phyloP scores from a whole-genome alignment of 805 yeast species.

The Metschnikowia shivogae region DNA sequence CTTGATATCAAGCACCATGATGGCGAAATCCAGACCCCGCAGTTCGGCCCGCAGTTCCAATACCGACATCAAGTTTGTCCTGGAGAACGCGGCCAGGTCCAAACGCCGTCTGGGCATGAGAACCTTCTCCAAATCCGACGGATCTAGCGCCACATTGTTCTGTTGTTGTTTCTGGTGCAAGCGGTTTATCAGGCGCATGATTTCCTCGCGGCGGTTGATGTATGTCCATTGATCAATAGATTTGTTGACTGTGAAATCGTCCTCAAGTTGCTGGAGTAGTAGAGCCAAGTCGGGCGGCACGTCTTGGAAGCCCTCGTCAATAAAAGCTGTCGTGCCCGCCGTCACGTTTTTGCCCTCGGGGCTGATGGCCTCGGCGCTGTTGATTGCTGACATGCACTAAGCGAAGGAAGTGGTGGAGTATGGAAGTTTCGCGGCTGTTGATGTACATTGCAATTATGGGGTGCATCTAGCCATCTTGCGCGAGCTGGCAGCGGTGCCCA shows the following conservation, averaged over 20 bases:
- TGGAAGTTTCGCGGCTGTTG: constrained; percentile 2
- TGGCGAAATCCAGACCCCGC: constrained; percentile 62
- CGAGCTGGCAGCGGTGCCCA: too few relatives aligned
- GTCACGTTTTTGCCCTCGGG: constrained; percentile 6
- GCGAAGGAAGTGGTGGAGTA: neutral
- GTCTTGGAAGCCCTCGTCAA: constrained; percentile 24
- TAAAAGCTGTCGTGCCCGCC: constrained; percentile 13
- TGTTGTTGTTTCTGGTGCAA: constrained; percentile 32
- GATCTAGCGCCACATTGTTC: constrained; percentile 23
- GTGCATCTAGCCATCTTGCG: neutral
- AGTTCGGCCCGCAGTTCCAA: constrained; percentile 67
- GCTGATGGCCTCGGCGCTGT: constrained; percentile 5
- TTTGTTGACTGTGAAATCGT: constrained; percentile 38
- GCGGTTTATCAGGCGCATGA: constrained; percentile 34
- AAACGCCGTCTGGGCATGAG: constrained; percentile 53
- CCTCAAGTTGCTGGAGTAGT: constrained; percentile 38
- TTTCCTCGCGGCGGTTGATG: constrained; percentile 42
- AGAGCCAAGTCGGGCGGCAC: constrained; percentile 45
- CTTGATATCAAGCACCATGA: constrained; percentile 64
- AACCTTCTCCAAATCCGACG: constrained; percentile 49
- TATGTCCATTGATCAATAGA: constrained; percentile 46
- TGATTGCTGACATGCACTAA: constrained; percentile 6
- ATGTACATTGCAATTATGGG: constrained; percentile 2
- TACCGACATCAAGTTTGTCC: constrained; percentile 63
- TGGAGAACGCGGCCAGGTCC: constrained; percentile 24